Percentiles rank a stretch among this genome's conserved stretches.
Conservation (phyloP, 345 rosid genomes). For the Eucalyptus lansdowneana region DNA sequence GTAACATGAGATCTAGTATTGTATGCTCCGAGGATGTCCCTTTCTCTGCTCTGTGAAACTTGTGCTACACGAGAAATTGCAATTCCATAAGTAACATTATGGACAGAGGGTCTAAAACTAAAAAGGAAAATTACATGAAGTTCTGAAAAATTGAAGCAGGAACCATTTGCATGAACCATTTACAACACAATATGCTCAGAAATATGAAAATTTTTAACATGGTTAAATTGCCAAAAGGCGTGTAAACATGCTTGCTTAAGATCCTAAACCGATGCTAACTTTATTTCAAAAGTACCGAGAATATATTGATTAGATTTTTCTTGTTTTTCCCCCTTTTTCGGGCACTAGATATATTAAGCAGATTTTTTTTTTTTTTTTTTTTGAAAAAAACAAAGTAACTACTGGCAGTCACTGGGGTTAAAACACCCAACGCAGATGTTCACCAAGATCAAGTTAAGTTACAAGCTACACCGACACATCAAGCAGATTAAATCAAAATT, state of each 20-base stretch:
- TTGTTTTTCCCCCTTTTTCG: background rate
- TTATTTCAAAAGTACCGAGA: background rate
- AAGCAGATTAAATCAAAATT: background rate
- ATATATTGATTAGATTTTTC: background rate
- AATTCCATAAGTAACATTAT: background rate
- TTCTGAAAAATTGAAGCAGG: background rate
- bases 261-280: background rate
- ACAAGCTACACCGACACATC: background rate
- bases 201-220: background rate
- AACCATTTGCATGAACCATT: background rate
- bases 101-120: background rate
- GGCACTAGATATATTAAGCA: background rate
- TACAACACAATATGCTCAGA: background rate
- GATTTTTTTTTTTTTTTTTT: background rate
- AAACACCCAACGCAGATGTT: background rate
- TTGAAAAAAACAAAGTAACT: background rate
- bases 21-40: slow-evolving; percentile 5
- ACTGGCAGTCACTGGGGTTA: background rate
- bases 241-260: background rate
- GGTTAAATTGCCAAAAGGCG: background rate
- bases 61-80: slow-evolving; percentile 16
- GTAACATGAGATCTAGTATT: slow-evolving; percentile 5
- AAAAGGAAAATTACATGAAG: background rate
- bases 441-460: background rate
- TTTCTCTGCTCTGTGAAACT: slow-evolving; percentile 16